A percentile compares a stretch with the other conserved stretches of the same genome.
These are phyloP conservation scores for Ustilago lituana DNA, from an alignment of 1,284 basidiomycete species.

Conservation along the genomic window DNA sequence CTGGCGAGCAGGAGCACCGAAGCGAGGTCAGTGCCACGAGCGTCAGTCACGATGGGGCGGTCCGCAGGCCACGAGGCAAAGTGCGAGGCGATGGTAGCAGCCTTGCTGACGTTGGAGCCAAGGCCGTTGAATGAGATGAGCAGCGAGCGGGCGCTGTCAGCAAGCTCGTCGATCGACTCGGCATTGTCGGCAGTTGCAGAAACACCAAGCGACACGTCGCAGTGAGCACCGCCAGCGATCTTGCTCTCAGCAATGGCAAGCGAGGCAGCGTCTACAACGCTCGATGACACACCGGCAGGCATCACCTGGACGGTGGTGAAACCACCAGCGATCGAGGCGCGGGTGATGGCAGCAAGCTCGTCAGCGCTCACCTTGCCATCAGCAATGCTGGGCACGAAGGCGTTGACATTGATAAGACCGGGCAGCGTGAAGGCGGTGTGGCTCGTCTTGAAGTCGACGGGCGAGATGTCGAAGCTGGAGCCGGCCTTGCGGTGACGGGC, in stretches of 20 bases:
- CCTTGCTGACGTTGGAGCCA: constrained; percentile 52
- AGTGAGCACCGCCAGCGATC: constrained; percentile 58
- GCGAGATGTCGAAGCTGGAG: constrained; percentile 83
- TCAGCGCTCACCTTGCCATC: constrained; percentile 70
- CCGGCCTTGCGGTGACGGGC: constrained; percentile 75
- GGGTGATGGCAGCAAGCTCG: constrained; percentile 72
- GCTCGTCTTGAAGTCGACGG: constrained; percentile 90
- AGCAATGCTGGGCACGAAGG: constrained; percentile 83
- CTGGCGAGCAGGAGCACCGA: constrained; percentile 92
- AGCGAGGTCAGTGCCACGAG: constrained; percentile 88
- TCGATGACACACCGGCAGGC: constrained; percentile 43
- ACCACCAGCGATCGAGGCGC: constrained; percentile 58
- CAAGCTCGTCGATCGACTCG: constrained; percentile 47
- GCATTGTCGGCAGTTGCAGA: constrained; percentile 56
- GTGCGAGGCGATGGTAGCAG: constrained; percentile 78
- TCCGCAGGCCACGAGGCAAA: constrained; percentile 90
- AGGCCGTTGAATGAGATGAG: constrained; percentile 60
- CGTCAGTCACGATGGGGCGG: constrained; percentile 92
- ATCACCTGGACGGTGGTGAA: constrained; percentile 62
- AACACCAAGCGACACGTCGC: constrained; percentile 62
- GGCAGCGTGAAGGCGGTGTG: constrained; percentile 90
- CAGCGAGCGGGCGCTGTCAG: constrained; percentile 59
- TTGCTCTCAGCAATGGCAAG: constrained; percentile 59
- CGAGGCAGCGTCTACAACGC: constrained; percentile 48
- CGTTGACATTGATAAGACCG: constrained; percentile 86